Evolutionary conservation across 2,329 filamentous ascomycete genomes (phyloP), one percentile per base, ranked within the genome.

Genomic region (Penicillium sp.): DNA sequence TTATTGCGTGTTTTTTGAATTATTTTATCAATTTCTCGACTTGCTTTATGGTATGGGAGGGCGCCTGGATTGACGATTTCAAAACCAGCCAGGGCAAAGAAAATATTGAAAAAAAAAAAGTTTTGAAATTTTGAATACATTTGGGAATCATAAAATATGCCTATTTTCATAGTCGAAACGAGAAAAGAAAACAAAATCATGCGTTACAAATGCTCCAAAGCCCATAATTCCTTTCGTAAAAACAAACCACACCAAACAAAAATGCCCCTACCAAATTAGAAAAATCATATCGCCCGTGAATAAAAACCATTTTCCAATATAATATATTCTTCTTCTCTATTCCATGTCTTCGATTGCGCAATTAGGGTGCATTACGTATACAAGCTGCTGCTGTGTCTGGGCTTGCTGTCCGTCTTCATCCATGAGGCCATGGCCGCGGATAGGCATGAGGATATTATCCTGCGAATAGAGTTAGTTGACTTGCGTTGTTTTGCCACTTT

Each of bases 341-440:
- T 56, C 66, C 63, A 74, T 67, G 57, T 75, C 74, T 56, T 96
- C 92, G 9, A 95, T 81, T 0, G 89, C 90, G 69, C 90, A 96
- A 75, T 97, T 97, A 58, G 94, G 94, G 76, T 99, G 94, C 63
- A 99, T 70, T 24, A 97, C 89, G 70, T 97, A 99, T 52, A 94
- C 82, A 4, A 89, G 79, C 75, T 62, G 81, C 68, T 63, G 76
- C 64, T 68, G 71, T 52, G 68, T 59, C 18, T 67, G 62, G 40
- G 61, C 69, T 16, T 77, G 80, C 35, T 77, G n/a, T n/a, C n/a
- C 71, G 59, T 82, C 82, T 43, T 85, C 80, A 53, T 91, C 89
- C 75, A 94, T 90, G 49, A 97, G 82, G 20, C 95, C 92, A 64
- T 96, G 91, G 63, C 95, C 92, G 74, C 92, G 76, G 59, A 84